Percentiles rank a stretch among this genome's conserved stretches.
Conservation (phyloP, 2,329 filamentous ascomycete genomes). For the Didymella keratinophila region DNA sequence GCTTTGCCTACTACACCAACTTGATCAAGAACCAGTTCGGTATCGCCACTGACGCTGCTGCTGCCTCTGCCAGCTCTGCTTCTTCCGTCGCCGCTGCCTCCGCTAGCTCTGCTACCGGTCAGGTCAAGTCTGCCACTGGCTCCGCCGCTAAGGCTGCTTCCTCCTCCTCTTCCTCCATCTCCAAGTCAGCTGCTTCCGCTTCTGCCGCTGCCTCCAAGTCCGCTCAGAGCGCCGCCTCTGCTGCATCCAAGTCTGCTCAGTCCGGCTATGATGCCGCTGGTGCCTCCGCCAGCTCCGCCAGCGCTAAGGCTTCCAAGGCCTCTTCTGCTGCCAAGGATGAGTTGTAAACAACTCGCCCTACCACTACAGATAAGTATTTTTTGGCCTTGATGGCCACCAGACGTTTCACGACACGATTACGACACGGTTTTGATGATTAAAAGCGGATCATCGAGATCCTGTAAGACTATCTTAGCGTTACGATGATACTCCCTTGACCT, state of each 20-base stretch:
- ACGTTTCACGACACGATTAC: constrained; percentile 35
- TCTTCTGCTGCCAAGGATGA: constrained; percentile 50
- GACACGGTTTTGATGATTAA: constrained; percentile 30
- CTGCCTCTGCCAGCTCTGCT: constrained; percentile 32
- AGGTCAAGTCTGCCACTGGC: constrained; percentile 37
- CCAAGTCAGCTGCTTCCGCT: constrained; percentile 45
- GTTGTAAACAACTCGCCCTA: constrained; percentile 48
- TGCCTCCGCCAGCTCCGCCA: constrained; percentile 35
- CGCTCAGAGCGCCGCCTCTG: constrained; percentile 44
- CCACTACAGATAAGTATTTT: constrained; percentile 24
- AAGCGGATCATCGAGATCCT: constrained; percentile 27
- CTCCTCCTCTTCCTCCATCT: constrained; percentile 46
- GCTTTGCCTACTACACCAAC: constrained; percentile 47
- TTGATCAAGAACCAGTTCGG: constrained; percentile 55
- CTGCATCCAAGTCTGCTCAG: constrained; percentile 45
- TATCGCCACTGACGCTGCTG: constrained; percentile 47
- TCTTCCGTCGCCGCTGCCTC: constrained; percentile 36
- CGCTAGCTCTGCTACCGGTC: constrained; percentile 30
- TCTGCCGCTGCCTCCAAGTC: constrained; percentile 43
- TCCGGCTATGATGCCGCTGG: constrained; percentile 45
- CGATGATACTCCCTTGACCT: constrained; percentile 35
- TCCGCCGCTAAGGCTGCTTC: constrained; percentile 40
- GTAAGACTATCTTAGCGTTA: constrained; percentile 39
- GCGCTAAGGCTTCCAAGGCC: constrained; percentile 37
- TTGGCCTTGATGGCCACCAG: constrained; percentile 20